A percentile compares a stretch with the other conserved stretches of the same genome.
phyloP scores from a whole-genome alignment of 305 asterid species.

The Fraxinus baroniana region DNA sequence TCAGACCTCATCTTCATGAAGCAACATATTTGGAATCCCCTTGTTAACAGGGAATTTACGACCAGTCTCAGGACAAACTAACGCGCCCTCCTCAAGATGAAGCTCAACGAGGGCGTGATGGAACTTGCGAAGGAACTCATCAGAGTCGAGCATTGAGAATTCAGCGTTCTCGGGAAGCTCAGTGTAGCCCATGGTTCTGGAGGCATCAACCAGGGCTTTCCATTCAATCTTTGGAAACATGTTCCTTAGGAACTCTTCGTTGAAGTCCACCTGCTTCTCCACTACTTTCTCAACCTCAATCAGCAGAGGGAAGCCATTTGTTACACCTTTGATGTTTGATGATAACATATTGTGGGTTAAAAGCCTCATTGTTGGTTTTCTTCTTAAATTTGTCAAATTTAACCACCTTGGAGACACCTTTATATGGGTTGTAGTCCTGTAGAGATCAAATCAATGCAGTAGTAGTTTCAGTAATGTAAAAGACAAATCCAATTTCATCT shows the following conservation, averaged over 20 bases:
- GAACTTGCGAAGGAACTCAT: constrained; percentile 62
- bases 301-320: constrained; percentile 62
- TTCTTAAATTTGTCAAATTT: neutral
- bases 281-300: constrained; percentile 63
- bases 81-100: constrained; percentile 78
- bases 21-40: constrained; percentile 88
- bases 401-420: constrained; percentile 8
- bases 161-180: constrained; percentile 67
- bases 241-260: constrained; percentile 62
- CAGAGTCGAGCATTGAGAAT: constrained; percentile 60
- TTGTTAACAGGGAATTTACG: constrained; percentile 75
- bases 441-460: neutral
- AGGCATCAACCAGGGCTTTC: constrained; percentile 68
- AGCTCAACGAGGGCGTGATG: constrained; percentile 87
- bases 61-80: constrained; percentile 83
- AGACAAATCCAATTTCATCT: neutral
- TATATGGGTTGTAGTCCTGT: neutral
- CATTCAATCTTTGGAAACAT: constrained; percentile 73
- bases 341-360: constrained; percentile 81
- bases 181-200: constrained; percentile 62
- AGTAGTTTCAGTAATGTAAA: neutral
- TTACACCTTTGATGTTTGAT: constrained; percentile 77
- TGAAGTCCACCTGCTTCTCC: constrained; percentile 63
- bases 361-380: constrained; percentile 55
- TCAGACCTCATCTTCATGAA: constrained; percentile 87